Evolutionary conservation across 2,329 filamentous ascomycete genomes (phyloP), one percentile per base, ranked within the genome.

Genomic region (Apiospora sp.): DNA sequence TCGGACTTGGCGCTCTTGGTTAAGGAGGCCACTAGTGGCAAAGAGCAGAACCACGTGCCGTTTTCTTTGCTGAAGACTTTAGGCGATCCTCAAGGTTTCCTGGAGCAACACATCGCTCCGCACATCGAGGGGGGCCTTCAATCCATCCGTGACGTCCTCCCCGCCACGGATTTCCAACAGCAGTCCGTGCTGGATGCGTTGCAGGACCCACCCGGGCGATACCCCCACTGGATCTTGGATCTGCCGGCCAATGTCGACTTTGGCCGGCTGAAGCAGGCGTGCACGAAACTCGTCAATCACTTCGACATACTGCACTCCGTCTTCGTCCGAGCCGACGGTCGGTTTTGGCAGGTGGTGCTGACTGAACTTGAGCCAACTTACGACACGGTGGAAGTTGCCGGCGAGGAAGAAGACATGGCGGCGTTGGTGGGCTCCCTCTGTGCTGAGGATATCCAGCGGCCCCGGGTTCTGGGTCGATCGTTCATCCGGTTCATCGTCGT

Each of bases 141-240:
- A 13, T 43, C 51, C 2, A 22, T 71, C 37, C 67, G 43, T n/a
- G 69, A 71, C n/a, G 49, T 71, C n/a, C 27, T 71, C 48, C 69
- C 69, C 67, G 69, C 69, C 27, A 61, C 69, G 34, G 69, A 71
- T 16, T 71, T 71, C 30, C 69, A 71, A 19, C 37, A 46, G n/a
- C 69, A 43, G 30, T 71, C 69, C 10, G 43, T 71, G 22, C 30
- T 67, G 54, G 30, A 71, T n/a, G 69, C 69, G 24, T 37, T 71
- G 19, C 49, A 67, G 43, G 69, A 71, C 43, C 69, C 69, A 0
- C 69, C 51, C 7, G 54, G 69, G 24, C 19, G 69, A 67, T 71
- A 64, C 22, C 69, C 69, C 4, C 69, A 71, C 49, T 71, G 69
- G 69, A 71, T 71, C n/a, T 71, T 71, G 48, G 69, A 61, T 30